A percentile compares a stretch with the other conserved stretches of the same genome.
Evolutionary conservation across 345 rosid genomes (phyloP).

Genomic region (Brassica napus): DNA sequence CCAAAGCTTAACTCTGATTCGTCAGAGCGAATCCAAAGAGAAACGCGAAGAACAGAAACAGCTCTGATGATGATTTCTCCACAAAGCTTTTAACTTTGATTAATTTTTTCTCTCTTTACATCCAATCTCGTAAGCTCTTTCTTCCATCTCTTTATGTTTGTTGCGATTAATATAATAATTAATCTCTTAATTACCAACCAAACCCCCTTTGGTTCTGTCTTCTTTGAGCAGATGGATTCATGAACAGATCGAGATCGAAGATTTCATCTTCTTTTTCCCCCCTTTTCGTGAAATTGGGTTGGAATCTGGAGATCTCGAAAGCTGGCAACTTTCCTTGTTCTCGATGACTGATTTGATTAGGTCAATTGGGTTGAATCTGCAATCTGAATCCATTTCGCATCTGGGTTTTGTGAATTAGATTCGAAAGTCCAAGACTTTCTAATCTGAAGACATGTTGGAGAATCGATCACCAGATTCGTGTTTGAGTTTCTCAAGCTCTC

Average conservation of each 20-base stretch:
- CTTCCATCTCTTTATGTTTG: not conserved
- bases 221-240: not conserved
- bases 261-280: not conserved
- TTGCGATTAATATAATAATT: not conserved
- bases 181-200: not conserved
- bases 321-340: conserved; percentile 15
- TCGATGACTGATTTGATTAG: conserved; percentile 15
- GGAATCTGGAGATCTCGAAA: conserved; percentile 35
- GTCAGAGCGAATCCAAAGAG: conserved; percentile 68
- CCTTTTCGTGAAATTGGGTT: conserved; percentile 9
- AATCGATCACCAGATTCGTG: conserved; percentile 56
- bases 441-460: conserved; percentile 64
- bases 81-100: not conserved
- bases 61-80: conserved; percentile 19
- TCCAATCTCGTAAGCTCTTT: not conserved
- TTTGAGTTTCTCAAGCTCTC: conserved; percentile 60
- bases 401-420: conserved; percentile 39
- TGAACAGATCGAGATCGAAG: not conserved
- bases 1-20: conserved; percentile 62
- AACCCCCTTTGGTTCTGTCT: not conserved
- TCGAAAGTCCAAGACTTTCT: conserved; percentile 9
- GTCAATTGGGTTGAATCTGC: conserved; percentile 4
- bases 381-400: conserved; percentile 34
- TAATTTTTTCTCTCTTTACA: not conserved
- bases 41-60: conserved; percentile 52